Percentiles rank a stretch among this genome's conserved stretches.
These are phyloP conservation scores for Coleophoma eucalyptorum DNA, from an alignment of 2,329 filamentous ascomycete genomes.

Conservation along the genomic window DNA sequence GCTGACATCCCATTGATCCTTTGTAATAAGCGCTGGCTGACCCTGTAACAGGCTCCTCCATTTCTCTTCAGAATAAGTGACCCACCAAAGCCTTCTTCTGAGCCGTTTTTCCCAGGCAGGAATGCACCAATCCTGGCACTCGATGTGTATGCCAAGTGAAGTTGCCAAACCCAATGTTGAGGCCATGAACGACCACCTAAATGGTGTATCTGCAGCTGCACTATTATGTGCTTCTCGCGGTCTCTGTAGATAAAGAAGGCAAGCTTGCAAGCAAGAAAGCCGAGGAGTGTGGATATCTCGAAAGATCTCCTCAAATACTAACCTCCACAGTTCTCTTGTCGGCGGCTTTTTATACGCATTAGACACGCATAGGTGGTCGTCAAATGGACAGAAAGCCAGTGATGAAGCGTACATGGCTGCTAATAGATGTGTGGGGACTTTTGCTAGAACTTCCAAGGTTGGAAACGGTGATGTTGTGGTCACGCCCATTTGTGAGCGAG, in stretches of 20 bases:
- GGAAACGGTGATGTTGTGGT: not conserved
- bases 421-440: conserved; percentile 1
- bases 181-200: conserved; percentile 1
- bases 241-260: conserved; percentile 1
- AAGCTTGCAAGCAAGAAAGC: not conserved
- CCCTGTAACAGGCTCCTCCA: not conserved
- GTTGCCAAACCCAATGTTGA: not conserved
- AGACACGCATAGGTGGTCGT: conserved; percentile 1
- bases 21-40: not conserved
- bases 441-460: not conserved
- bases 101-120: conserved; percentile 1
- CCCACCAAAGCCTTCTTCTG: conserved; percentile 1
- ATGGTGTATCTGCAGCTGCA: conserved; percentile 2
- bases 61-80: conserved; percentile 1
- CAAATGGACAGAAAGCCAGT: not conserved
- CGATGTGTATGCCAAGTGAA: conserved; percentile 1
- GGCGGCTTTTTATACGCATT: conserved; percentile 1
- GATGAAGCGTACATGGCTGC: conserved; percentile 1
- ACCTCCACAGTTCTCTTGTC: not conserved
- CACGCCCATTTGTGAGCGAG: not conserved
- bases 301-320: conserved; percentile 1
- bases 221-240: not conserved
- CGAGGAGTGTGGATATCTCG: conserved; percentile 2
- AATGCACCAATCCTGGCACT: conserved; percentile 3
- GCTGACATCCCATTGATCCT: conserved; percentile 2